Conservation (phyloP, 768 basidiomycete genomes). For the Lentinula raphanica region DNA sequence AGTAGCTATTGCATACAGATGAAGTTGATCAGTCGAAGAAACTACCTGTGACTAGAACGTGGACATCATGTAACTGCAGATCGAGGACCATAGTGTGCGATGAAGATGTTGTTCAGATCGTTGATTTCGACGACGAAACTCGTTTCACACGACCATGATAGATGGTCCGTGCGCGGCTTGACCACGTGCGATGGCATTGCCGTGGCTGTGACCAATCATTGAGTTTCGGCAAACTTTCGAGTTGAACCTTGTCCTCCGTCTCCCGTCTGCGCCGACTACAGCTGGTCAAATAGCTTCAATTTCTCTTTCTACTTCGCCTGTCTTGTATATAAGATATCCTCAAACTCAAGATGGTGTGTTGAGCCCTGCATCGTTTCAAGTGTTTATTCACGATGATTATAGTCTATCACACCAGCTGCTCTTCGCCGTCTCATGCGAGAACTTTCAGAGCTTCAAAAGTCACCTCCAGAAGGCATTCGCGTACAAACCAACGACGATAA, state of each 20-base stretch:
- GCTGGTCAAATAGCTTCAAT: not conserved
- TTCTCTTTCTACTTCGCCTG: not conserved
- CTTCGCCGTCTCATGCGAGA: constrained; percentile 88
- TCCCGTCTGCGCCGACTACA: not conserved
- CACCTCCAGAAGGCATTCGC: constrained; percentile 90
- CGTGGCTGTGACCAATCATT: not conserved
- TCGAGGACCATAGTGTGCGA: constrained; percentile 23
- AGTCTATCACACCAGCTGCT: constrained; percentile 48
- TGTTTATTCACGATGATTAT: not conserved
- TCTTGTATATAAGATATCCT: not conserved
- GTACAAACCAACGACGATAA: constrained; percentile 83
- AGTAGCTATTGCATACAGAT: no score
- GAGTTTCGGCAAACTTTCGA: not conserved
- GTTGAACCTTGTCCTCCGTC: not conserved
- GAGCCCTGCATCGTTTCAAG: not conserved
- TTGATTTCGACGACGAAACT: constrained; percentile 23
- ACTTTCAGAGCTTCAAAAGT: constrained; percentile 71
- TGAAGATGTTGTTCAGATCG: not conserved
- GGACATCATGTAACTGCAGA: constrained; percentile 51
- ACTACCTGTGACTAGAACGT: constrained; percentile 65
- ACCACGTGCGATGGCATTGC: not conserved
- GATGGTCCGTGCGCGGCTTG: not conserved
- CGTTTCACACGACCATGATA: not conserved
- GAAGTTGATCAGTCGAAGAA: not conserved
- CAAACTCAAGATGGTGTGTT: constrained; percentile 2